Evolutionary conservation across 805 yeast species (phyloP), one percentile per base, ranked within the genome.

Genomic region (Kluyveromyces siamensis): DNA sequence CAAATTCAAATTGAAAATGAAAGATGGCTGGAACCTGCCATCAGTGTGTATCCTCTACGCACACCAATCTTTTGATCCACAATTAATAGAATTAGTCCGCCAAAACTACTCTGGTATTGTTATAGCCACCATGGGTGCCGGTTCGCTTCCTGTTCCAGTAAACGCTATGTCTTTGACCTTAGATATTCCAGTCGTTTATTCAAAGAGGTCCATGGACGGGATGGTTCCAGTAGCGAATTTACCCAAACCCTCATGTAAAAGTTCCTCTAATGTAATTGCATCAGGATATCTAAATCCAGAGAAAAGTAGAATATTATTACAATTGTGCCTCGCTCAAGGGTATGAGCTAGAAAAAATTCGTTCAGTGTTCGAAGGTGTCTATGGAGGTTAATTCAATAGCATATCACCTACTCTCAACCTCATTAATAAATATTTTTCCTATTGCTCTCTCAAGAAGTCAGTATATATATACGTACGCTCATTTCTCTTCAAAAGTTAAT

Each of bases 51-150:
- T 82, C 11, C 56, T 82, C 6, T 81, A 77, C 58, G 81, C 76
- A 42, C 82, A 80, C 52, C 88, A 82, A 60, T 79, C 83, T 1
- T 71, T 82, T 53, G 73, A 77, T 48, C 68, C 76, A 35, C 68
- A 68, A 43, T 50, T 81, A 14, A 68, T 82, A 5, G 71, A 71
- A 33, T 52, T 79, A 14, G 72, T 77, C 0, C 70, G 76, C 8
- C 71, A 72, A 30, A 69, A 72, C 17, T 72, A 73, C 25, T 70
- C 72, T 40, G 88, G 87, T 7, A 59, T 83, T 14, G 80, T 83
- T 1, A 66, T 82, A 45, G 88, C 87, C 0, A 79, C 85, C 2
- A 76, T 81, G 74, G 88, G 88, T 37, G 85, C 87, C 1, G 88
- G 88, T 1, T 78, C 84, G 2, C 62, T 82, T 64, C 71, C 79